phyloP scores from a whole-genome alignment of 805 yeast genomes.

The Saccharomyces jurei region DNA sequence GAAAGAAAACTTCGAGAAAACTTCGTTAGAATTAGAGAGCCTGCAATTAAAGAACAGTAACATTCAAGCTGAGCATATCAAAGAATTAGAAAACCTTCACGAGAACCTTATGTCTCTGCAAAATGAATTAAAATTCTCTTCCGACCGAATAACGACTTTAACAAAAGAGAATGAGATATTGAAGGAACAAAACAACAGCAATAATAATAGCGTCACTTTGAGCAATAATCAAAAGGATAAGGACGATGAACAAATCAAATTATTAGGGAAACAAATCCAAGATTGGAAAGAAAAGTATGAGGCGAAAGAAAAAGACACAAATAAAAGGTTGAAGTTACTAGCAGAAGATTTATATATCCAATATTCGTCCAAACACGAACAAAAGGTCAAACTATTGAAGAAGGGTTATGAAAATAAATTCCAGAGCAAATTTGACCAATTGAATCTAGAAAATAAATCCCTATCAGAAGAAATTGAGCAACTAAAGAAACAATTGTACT shows the following conservation, averaged over 20 bases:
- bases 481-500: slow-evolving; percentile 38
- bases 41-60: slow-evolving; percentile 17
- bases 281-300: slow-evolving; percentile 30
- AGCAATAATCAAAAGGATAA: slow-evolving; percentile 1
- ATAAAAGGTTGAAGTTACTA: slow-evolving; percentile 48
- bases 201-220: slow-evolving; percentile 3
- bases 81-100: slow-evolving; percentile 32
- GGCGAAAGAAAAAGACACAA: slow-evolving; percentile 41
- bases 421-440: slow-evolving; percentile 37
- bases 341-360: slow-evolving; percentile 66
- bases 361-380: slow-evolving; percentile 70
- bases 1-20: slow-evolving; percentile 14
- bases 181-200: slow-evolving; percentile 16
- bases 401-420: slow-evolving; percentile 50
- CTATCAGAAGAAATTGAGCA: slow-evolving; percentile 46
- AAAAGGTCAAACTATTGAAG: slow-evolving; percentile 55
- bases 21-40: slow-evolving; percentile 23
- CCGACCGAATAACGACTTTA: slow-evolving; percentile 22
- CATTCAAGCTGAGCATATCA: slow-evolving; percentile 31
- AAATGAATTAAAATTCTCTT: slow-evolving; percentile 21
- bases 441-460: slow-evolving; percentile 37
- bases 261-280: slow-evolving; percentile 21
- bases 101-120: slow-evolving; percentile 31
- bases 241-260: slow-evolving; percentile 4
- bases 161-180: slow-evolving; percentile 23